phyloP scores from a whole-genome alignment of 805 yeast species.

The Metschnikowia lunata region DNA sequence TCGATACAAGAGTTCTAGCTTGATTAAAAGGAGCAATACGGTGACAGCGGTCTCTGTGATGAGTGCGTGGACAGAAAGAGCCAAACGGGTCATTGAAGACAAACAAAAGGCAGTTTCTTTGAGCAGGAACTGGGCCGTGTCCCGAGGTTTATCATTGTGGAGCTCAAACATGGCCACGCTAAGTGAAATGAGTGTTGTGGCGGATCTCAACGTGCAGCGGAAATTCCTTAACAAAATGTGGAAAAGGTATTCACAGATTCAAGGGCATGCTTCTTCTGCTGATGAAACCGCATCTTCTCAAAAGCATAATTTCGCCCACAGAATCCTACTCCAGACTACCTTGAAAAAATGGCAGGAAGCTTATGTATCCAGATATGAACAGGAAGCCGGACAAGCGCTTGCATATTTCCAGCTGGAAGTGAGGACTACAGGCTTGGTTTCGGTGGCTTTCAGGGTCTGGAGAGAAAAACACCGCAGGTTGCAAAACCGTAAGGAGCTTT shows the following conservation, averaged over 20 bases:
- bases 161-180: not conserved
- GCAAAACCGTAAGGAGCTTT: not conserved
- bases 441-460: slow-evolving; percentile 8
- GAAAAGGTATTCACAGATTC: not conserved
- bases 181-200: slow-evolving; percentile 11
- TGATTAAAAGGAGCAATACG: not conserved
- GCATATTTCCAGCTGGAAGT: slow-evolving; percentile 15
- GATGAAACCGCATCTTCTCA: not conserved
- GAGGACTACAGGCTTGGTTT: slow-evolving; percentile 1
- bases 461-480: not conserved
- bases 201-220: slow-evolving; percentile 21
- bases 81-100: not conserved
- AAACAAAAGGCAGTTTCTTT: not conserved
- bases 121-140: not conserved
- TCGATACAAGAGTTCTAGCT: not conserved
- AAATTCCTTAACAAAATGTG: slow-evolving; percentile 15
- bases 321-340: not conserved
- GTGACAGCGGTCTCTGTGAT: not conserved
- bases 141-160: not conserved
- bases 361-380: slow-evolving; percentile 21
- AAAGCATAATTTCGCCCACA: not conserved
- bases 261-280: not conserved
- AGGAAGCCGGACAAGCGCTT: slow-evolving; percentile 16
- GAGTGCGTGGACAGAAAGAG: not conserved
- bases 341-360: slow-evolving; percentile 22